Conservation (phyloP, 257 asterid genomes). For the Primulina huaijiensis region DNA sequence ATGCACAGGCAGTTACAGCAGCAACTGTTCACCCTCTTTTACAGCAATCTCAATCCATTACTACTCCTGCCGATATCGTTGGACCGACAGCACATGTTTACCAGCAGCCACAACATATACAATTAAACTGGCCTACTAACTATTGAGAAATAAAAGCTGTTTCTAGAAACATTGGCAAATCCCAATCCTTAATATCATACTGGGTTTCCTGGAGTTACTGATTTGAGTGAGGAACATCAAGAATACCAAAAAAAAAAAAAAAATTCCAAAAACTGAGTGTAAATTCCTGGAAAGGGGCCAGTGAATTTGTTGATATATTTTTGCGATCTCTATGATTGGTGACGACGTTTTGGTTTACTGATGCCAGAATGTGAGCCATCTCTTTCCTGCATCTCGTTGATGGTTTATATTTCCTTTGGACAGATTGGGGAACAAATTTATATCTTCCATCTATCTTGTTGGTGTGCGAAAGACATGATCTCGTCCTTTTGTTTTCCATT, state of each 20-base stretch:
- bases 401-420: slow-evolving; percentile 34
- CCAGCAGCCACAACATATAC: slow-evolving; percentile 91
- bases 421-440: slow-evolving; percentile 28
- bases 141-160: slow-evolving; percentile 40
- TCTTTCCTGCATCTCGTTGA: slow-evolving; percentile 33
- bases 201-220: slow-evolving; percentile 34
- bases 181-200: slow-evolving; percentile 26
- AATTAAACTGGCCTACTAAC: slow-evolving; percentile 80
- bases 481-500: slow-evolving; percentile 9
- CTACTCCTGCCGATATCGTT: slow-evolving; percentile 71
- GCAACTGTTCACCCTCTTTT: slow-evolving; percentile 64
- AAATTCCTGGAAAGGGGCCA: slow-evolving; percentile 37
- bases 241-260: slow-evolving; percentile 26
- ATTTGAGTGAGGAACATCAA: slow-evolving; percentile 27
- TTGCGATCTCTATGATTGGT: slow-evolving; percentile 55
- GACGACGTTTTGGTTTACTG: slow-evolving; percentile 41
- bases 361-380: slow-evolving; percentile 34
- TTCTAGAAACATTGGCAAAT: slow-evolving; percentile 28
- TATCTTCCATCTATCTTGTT: slow-evolving; percentile 35
- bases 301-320: slow-evolving; percentile 37
- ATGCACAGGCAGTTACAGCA: slow-evolving; percentile 66
- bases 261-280: not conserved
- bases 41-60: slow-evolving; percentile 80
- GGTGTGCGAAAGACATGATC: slow-evolving; percentile 29
- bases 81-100: slow-evolving; percentile 60